These are phyloP conservation scores for Apiospora hydei DNA, from an alignment of 2,329 filamentous ascomycete genomes.

Conservation along the genomic window DNA sequence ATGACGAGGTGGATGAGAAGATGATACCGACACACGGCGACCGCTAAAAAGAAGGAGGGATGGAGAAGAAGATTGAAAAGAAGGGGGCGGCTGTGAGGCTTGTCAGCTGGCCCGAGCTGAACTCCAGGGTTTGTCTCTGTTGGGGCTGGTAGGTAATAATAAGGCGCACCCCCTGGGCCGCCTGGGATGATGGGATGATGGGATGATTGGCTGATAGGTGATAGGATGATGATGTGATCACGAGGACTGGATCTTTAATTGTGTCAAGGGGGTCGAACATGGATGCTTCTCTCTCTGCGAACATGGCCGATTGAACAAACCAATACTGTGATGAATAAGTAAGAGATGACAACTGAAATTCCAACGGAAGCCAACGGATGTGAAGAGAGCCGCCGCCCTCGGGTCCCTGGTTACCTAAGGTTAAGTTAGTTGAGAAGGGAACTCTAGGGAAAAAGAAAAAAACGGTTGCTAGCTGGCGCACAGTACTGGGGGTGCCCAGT, in stretches of 20 bases:
- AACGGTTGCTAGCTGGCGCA: too few species aligned
- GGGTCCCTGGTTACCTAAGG: background rate
- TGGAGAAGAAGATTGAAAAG: too few species aligned
- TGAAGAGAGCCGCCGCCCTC: background rate
- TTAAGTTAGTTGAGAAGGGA: background rate
- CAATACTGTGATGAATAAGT: background rate
- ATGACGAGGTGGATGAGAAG: too few species aligned
- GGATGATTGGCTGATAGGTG: too few species aligned
- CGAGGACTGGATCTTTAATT: background rate
- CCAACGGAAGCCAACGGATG: background rate
- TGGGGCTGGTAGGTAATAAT: background rate
- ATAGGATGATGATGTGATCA: background rate
- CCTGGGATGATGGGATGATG: background rate
- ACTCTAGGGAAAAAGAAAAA: too few species aligned
- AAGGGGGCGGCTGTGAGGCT: background rate
- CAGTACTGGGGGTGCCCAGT: background rate
- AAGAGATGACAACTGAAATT: background rate
- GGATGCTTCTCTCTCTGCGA: background rate
- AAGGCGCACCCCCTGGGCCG: background rate
- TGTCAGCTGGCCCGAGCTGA: background rate
- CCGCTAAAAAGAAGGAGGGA: too few species aligned
- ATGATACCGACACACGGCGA: too few species aligned
- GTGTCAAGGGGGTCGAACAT: background rate
- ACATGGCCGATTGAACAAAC: background rate
- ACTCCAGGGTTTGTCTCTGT: background rate